Percentiles rank a stretch among this genome's conserved stretches.
Evolutionary conservation across 768 basidiomycete genomes (phyloP).

Genomic region (Phanerodontia chrysosporium): DNA sequence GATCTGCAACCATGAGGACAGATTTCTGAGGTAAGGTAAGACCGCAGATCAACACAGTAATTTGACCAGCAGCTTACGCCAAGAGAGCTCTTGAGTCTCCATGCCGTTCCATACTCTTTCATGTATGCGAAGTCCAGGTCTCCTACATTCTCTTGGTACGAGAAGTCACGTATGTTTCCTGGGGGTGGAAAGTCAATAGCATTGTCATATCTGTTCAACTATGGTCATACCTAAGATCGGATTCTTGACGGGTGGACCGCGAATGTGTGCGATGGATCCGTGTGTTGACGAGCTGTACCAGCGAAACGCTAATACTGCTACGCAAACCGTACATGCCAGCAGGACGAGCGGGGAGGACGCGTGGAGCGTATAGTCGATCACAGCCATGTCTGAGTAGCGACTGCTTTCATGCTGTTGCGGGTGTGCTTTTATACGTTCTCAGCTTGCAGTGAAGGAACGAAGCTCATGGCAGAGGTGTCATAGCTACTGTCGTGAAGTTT

Average conservation of each 20-base stretch:
- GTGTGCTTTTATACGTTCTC: background rate
- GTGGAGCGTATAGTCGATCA: background rate
- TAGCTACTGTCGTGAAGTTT: background rate
- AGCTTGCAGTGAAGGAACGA: background rate
- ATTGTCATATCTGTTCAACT: too few relatives aligned
- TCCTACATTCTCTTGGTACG: slow-evolving; percentile 24
- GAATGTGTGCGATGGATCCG: slow-evolving; percentile 14
- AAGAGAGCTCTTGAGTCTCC: slow-evolving; percentile 14
- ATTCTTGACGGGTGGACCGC: slow-evolving; percentile 16
- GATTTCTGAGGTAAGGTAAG: too few relatives aligned
- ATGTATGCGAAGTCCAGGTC: slow-evolving; percentile 28
- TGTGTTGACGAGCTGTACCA: slow-evolving; percentile 8
- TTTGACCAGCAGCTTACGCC: slow-evolving; percentile 21
- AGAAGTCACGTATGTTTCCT: slow-evolving; percentile 24
- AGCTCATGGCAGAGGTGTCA: background rate
- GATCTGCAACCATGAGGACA: background rate
- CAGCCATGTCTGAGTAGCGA: background rate
- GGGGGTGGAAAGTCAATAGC: background rate
- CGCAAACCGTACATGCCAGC: background rate
- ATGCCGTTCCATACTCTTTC: slow-evolving; percentile 25
- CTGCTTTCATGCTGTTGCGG: background rate
- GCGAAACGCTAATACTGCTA: background rate
- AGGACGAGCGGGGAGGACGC: background rate
- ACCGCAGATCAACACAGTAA: too few relatives aligned
- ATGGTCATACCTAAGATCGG: slow-evolving; percentile 17